Evolutionary conservation across 2,329 filamentous ascomycete genomes (phyloP), one percentile per base, ranked within the genome.

Genomic region (Microcyclospora pomicola): DNA sequence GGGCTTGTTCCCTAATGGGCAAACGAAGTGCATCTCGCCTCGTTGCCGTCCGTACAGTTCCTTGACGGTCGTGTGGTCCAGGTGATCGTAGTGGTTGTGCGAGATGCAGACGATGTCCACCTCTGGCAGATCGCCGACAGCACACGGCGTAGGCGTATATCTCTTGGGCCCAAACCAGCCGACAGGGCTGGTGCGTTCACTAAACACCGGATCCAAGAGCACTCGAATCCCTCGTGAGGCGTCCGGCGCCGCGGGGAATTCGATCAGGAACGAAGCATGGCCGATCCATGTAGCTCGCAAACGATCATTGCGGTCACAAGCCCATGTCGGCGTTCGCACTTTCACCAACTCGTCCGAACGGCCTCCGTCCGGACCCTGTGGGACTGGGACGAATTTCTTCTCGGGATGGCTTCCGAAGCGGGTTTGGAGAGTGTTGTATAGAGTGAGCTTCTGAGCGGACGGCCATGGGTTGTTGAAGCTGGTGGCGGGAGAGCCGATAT

Each of bases 21-120:
- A 65, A 33, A 69, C 54, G 42, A 68, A 65, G 34, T 61, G 59
- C 24, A 67, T 30, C 3, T 55, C 42, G 0, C 58, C 55, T 12
- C 57, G 55, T 31, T 59, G 58, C 27, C 52, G 55, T 31, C 43
- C 45, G 44, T 64, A 64, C 13, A 68, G 45, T 15, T 58, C 50
- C 40, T 49, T 58, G 30, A 74, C 51, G 0, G 66, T 67, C 13
- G 59, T 54, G 5, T 59, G 52, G 42, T 73, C 68, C 35, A 73
- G 58, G 42, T 74, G 71, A 44, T 74, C 69, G 45, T 72, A 73
- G 47, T 74, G 71, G 44, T 72, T 69, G 49, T 75, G 71, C 38
- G 64, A 69, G 34, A 74, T 70, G 40, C 63, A 55, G 2, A 74
- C 59, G 2, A 67, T 49, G 39, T 75, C 70, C 9, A 73, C 55